Percentiles rank a stretch among this genome's conserved stretches.
These are phyloP conservation scores for Alternaria viburni DNA, from an alignment of 2,329 filamentous ascomycete genomes.

Conservation along the genomic window DNA sequence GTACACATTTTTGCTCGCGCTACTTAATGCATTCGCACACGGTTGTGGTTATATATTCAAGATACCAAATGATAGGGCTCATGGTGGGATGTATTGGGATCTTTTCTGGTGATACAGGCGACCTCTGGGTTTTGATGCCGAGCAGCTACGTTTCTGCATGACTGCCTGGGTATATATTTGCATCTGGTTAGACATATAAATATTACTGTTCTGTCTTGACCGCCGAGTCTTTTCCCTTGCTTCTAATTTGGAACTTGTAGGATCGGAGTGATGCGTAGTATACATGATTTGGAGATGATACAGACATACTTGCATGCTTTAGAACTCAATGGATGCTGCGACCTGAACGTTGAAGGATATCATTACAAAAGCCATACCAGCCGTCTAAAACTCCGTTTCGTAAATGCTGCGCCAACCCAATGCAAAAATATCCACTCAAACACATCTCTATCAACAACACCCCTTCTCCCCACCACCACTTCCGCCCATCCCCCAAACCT, in stretches of 20 bases:
- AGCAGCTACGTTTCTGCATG: too few species aligned
- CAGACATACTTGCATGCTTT: not conserved
- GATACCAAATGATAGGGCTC: too few species aligned
- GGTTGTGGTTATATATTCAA: too few species aligned
- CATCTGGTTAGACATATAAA: not conserved
- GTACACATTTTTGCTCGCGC: too few species aligned
- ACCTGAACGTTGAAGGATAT: not conserved
- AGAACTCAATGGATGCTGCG: not conserved
- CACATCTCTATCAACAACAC: not conserved
- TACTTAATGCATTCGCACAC: too few species aligned
- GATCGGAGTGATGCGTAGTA: too few species aligned
- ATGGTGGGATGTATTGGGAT: too few species aligned
- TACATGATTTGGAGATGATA: too few species aligned
- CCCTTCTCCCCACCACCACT: not conserved
- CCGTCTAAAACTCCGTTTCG: not conserved
- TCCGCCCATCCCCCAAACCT: conserved; percentile 10
- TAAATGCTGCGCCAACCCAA: not conserved
- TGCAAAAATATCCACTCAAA: not conserved
- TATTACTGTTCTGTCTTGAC: too few species aligned
- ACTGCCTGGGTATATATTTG: not conserved
- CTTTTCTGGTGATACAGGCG: not conserved
- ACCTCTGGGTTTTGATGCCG: too few species aligned
- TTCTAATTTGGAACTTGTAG: too few species aligned
- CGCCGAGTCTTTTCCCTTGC: too few species aligned
- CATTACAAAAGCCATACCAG: not conserved